Base-by-base conservation (phyloP, 441 rosid species). In the Cnidoscolus chayamansa region DNA sequence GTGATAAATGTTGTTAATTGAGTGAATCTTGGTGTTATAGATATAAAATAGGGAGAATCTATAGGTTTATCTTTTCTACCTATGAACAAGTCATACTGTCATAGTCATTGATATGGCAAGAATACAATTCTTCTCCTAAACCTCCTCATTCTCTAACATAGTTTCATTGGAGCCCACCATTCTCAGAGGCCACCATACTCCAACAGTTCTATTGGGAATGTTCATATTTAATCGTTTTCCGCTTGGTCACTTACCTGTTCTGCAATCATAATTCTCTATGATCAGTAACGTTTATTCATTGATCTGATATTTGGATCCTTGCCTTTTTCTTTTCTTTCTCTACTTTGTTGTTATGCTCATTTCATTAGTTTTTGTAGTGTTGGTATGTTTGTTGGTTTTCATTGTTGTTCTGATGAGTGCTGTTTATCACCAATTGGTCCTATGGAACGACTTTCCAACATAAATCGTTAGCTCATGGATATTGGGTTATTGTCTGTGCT, bases 221-320 rank as follows among this genome's bases (percentile, higher is more conserved):
- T 59, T 50, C 20, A 31, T 3, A 43, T 65, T 37, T 7, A 31
- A n/a, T 53, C 3, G 25, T 32, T 58, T 45, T 8, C 43, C 20
- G 57, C 17, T 2, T 35, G 37, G 37, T 35, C 37, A 35, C 58
- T 50, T 40, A 1, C 40, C 69, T 48, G 30, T 45, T 72, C 12
- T 53, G 32, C 63, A 35, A 35, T 35, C 3, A 35, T 35, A 4
- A 35, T 35, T 35, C 37, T 35, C 37, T 35, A 4, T 35, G 37
- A 35, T 35, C 4, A 35, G 37, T 35, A 35, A 35, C 4, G 37
- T 35, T 35, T 35, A 35, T 35, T 35, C 37, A 35, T 35, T 35
- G 37, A 51, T 69, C 58, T 64, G 20, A 48, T 43, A 25, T 49
- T 56, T 19, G 58, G 48, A 60, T 70, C 20, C 56, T 10, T 57